Evolutionary conservation across 164 flowering plant species (phyloP).

Genomic region (Chimonanthus praecox): DNA sequence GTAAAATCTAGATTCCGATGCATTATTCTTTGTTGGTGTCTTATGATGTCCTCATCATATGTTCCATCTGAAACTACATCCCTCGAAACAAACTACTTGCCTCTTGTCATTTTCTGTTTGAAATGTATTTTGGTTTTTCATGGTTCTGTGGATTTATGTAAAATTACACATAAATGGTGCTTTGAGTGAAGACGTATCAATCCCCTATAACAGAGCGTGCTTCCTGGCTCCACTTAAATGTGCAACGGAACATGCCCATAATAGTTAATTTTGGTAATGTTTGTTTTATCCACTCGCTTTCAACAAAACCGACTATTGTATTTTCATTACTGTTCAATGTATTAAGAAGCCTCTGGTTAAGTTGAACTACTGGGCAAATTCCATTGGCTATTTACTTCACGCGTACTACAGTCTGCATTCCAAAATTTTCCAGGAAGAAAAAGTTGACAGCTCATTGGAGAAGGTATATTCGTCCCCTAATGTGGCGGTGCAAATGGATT

Average conservation of each 20-base stretch:
- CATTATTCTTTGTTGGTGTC: too few relatives aligned
- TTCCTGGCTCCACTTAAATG: not conserved
- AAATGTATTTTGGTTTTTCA: not conserved
- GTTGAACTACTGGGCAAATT: not conserved
- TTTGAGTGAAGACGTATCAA: not conserved
- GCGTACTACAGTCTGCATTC: too few relatives aligned
- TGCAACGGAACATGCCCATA: not conserved
- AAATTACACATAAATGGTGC: not conserved
- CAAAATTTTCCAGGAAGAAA: slow-evolving; percentile 53
- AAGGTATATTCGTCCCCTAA: slow-evolving; percentile 60
- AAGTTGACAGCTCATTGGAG: slow-evolving; percentile 82
- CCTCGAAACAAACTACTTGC: too few relatives aligned
- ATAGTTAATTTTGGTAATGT: not conserved
- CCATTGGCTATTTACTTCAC: not conserved
- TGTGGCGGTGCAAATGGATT: slow-evolving; percentile 85
- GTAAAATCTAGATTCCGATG: too few relatives aligned
- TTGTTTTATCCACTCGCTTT: too few relatives aligned
- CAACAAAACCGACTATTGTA: not conserved
- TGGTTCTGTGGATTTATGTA: not conserved
- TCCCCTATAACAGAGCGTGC: not conserved
- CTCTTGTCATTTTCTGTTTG: not conserved
- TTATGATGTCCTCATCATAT: too few relatives aligned
- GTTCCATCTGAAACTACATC: too few relatives aligned
- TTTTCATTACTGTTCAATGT: too few relatives aligned
- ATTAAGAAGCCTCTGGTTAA: not conserved